A percentile compares a stretch with the other conserved stretches of the same genome.
These are phyloP conservation scores for Malus sylvestris DNA, from an alignment of 306 rosid species.

Conservation along the genomic window DNA sequence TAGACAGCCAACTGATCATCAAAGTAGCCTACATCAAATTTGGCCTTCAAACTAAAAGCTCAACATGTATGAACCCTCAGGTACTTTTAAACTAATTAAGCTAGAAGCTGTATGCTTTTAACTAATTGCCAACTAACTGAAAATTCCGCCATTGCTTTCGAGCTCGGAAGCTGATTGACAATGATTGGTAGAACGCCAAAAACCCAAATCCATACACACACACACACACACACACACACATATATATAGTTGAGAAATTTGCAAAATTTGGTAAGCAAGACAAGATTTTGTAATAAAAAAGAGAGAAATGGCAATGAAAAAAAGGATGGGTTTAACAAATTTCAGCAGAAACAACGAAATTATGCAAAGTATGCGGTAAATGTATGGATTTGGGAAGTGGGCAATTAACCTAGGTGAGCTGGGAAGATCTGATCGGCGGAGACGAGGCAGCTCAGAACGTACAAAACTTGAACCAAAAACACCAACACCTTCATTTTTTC, in stretches of 20 bases:
- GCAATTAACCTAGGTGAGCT: conserved; percentile 43
- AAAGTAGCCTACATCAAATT: neutral
- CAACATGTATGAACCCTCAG: neutral
- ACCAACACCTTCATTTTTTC: conserved; percentile 33
- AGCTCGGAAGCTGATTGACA: neutral
- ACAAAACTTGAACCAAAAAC: conserved; percentile 25
- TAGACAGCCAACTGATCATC: neutral
- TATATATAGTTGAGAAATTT: neutral
- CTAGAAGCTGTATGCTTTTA: neutral
- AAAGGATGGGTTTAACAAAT: neutral
- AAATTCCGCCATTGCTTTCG: neutral
- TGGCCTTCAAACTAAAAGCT: neutral
- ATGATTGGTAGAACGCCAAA: neutral
- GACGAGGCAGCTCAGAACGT: conserved; percentile 15
- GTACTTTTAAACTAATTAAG: neutral
- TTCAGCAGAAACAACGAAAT: neutral
- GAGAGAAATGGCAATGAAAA: neutral
- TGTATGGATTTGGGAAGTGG: neutral
- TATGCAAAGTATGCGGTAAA: neutral
- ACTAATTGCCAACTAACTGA: neutral
- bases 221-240: neutral
- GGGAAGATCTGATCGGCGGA: conserved; percentile 57
- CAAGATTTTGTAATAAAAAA: neutral
- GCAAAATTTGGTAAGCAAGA: neutral
- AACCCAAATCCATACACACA: neutral